Percentiles rank a stretch among this genome's conserved stretches.
phyloP scores from a whole-genome alignment of 257 asterid genomes.

The Nicotiana tomentosiformis region DNA sequence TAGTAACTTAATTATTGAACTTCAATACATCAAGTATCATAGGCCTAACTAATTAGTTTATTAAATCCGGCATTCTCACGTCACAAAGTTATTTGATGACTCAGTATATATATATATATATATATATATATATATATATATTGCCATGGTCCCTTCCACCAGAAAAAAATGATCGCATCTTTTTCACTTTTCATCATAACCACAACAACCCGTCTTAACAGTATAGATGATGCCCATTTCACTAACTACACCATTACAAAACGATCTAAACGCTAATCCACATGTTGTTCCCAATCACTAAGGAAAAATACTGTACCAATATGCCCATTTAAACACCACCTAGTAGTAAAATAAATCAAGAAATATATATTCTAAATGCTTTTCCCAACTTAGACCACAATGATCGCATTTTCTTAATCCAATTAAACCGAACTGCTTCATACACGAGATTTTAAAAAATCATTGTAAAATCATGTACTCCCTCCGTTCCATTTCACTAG shows the following conservation, averaged over 20 bases:
- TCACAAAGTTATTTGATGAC: not conserved
- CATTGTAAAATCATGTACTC: not conserved
- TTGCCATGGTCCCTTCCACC: not conserved
- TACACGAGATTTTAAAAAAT: not conserved
- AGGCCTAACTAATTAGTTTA: not conserved
- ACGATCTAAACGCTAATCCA: not conserved
- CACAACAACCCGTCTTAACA: not conserved
- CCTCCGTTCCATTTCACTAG: not conserved
- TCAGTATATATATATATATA: not conserved
- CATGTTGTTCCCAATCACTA: not conserved
- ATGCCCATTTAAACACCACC: not conserved
- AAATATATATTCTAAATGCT: not conserved
- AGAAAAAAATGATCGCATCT: not conserved
- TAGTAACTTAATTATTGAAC: not conserved
- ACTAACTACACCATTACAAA: not conserved
- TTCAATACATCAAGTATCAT: not conserved
- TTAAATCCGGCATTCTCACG: not conserved
- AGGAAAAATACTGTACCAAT: not conserved
- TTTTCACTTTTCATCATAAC: not conserved
- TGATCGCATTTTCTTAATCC: not conserved
- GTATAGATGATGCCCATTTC: not conserved
- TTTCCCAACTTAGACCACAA: not conserved
- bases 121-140: not conserved
- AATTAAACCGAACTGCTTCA: not conserved
- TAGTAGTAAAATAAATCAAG: not conserved